Evolutionary conservation across 1,284 basidiomycete genomes (phyloP), one percentile per base, ranked within the genome.

Genomic region (Athelia psychrophila): DNA sequence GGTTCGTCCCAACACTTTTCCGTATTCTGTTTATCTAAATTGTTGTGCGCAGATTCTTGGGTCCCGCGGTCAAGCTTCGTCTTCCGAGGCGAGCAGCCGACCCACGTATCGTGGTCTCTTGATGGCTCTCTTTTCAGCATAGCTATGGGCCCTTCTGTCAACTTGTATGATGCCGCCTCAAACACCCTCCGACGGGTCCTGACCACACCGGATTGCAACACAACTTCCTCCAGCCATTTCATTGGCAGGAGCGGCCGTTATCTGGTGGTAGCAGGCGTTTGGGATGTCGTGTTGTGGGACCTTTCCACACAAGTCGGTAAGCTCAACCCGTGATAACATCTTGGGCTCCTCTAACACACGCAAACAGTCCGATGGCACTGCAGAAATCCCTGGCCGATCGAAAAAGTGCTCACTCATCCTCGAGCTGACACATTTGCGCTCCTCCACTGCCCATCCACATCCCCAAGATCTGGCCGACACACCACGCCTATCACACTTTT

Each of bases 71-170:
- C 91, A 2, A 82, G 83, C 1, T 79, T 91, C 57, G 71, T 69
- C 33, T 91, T 90, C 66, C 88, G 86, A 35, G 74, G 77, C n/a
- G 77, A 86, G 58, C 73, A 75, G 24, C 91, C 93, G 47, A 72
- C 71, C 50, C 77, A 85, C 50, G 74, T 82, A 0, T 78, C 84
- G 1, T 98, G 93, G 83, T 93, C 95, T 5, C 80, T 80, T 1
- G 96, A 98, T 65, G 90, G 84, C 8, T 95, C 95, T 12, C 76
- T 99, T 35, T 73, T 98, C 23, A 91, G 88, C 3, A 78, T 96
- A 6, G 78, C 86, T 8, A 80, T 91, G 49, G 84, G 83, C 0
- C 65, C 78, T 19, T 81, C 84, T 52, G 78, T 96, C 47, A 84
- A 86, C 4, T 68, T 99, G 2, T 97, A 93, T 72, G 86, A 93